phyloP scores from a whole-genome alignment of 164 flowering plant genomes.

The Chimonanthus salicifolius region DNA sequence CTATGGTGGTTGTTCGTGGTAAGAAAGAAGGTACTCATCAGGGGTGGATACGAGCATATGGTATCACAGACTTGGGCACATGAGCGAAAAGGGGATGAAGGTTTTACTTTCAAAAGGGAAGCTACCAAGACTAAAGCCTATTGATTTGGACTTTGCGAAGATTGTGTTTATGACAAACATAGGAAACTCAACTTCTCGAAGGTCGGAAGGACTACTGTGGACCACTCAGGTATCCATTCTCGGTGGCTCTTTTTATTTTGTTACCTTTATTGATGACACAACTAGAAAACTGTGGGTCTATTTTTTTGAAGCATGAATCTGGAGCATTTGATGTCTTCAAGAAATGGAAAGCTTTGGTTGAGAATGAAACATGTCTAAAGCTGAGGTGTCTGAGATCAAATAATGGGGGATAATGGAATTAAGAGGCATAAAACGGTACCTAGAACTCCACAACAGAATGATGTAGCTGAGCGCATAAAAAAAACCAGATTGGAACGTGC shows the following conservation, averaged over 20 bases:
- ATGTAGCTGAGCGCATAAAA: slow-evolving; percentile 1
- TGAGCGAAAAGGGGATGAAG: slow-evolving; percentile 5
- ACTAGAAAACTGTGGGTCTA: slow-evolving; percentile 1
- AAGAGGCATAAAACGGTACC: neutral
- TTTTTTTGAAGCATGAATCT: neutral
- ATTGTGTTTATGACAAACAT: slow-evolving; percentile 1
- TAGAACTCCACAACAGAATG: neutral
- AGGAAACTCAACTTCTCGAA: neutral
- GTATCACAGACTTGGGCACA: neutral
- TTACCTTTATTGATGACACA: neutral
- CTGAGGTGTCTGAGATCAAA: neutral
- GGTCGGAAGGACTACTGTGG: neutral
- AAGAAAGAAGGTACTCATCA: slow-evolving; percentile 3
- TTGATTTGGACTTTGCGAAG: neutral
- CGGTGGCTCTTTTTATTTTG: neutral
- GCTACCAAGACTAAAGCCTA: neutral
- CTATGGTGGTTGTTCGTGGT: neutral
- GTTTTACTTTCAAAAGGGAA: neutral
- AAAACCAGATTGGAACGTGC: neutral
- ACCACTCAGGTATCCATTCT: neutral
- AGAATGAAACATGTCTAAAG: neutral
- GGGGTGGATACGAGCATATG: neutral
- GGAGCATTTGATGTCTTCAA: neutral
- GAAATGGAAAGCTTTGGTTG: neutral
- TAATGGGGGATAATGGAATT: slow-evolving; percentile 1